Evolutionary conservation across 192 early-diverging fungal species (phyloP).

Genomic region (Lunasporangiospora selenospora): DNA sequence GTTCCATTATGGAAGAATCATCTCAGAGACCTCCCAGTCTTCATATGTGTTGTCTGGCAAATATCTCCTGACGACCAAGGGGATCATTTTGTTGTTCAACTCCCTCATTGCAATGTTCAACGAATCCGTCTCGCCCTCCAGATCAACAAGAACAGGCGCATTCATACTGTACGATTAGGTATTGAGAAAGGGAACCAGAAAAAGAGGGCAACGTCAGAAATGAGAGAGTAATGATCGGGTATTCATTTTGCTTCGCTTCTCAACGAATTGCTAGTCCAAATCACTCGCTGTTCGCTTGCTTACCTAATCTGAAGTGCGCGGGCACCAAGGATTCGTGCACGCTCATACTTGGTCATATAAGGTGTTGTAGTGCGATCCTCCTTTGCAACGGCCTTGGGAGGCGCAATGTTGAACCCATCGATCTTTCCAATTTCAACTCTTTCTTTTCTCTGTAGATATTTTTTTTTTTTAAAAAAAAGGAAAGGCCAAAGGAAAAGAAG

Average conservation of each 20-base stretch:
- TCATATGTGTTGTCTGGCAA: conserved; percentile 94
- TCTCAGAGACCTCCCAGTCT: conserved; percentile 92
- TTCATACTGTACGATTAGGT: conserved; percentile 82
- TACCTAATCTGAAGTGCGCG: conserved; percentile 93
- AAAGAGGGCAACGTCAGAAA: background rate
- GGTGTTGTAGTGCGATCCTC: conserved; percentile 91
- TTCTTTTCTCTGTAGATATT: conserved; percentile 12
- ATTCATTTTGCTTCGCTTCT: conserved; percentile 1
- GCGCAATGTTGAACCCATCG: conserved; percentile 2
- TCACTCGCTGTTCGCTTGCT: background rate
- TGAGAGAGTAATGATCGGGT: background rate
- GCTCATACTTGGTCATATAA: conserved; percentile 99
- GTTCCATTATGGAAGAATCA: conserved; percentile 64
- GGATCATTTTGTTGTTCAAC: conserved; percentile 90
- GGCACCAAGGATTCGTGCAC: conserved; percentile 86
- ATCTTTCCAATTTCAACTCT: conserved; percentile 29
- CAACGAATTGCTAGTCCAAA: background rate
- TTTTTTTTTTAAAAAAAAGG: background rate
- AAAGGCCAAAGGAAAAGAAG: background rate
- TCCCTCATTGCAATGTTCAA: conserved; percentile 96
- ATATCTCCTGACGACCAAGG: conserved; percentile 90
- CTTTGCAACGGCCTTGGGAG: conserved; percentile 55
- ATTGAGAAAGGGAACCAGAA: background rate
- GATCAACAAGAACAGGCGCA: conserved; percentile 96
- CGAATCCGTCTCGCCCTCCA: conserved; percentile 93